Evolutionary conservation across 352 stramenopile species (phyloP).

Genomic region (Thalassiosira mediterranea): DNA sequence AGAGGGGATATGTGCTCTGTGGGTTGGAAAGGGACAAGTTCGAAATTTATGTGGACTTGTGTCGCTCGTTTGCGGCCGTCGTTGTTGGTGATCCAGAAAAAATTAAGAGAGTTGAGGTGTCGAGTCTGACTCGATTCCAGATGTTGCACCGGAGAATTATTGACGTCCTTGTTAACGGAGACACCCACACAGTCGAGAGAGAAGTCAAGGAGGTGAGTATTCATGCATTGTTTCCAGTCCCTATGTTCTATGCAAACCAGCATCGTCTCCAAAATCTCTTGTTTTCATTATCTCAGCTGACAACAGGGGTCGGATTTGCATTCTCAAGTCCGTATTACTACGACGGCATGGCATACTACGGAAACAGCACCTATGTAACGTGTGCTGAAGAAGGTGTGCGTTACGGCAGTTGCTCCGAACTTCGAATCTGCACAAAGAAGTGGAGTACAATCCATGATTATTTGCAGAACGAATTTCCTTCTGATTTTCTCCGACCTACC

Average conservation of each 20-base stretch:
- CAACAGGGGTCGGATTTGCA: conserved; percentile 13
- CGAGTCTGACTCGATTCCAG: not conserved
- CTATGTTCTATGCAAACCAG: too few relatives aligned
- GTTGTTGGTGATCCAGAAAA: conserved; percentile 14
- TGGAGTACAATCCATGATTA: not conserved
- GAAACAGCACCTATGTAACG: conserved; percentile 3
- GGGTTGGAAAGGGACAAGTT: not conserved
- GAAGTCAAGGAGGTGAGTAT: conserved; percentile 15
- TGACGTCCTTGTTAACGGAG: not conserved
- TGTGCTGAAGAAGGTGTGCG: conserved; percentile 15
- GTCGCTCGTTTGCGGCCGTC: conserved; percentile 22
- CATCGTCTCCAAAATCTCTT: too few relatives aligned
- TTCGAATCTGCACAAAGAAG: not conserved
- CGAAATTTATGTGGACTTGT: not conserved
- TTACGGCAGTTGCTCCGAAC: conserved; percentile 10
- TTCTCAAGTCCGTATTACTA: conserved; percentile 18
- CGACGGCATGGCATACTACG: conserved; percentile 8
- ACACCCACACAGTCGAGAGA: conserved; percentile 23
- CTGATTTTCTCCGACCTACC: conserved; percentile 5
- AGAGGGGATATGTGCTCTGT: conserved; percentile 27
- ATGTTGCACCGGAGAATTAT: conserved; percentile 1
- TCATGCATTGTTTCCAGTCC: too few relatives aligned
- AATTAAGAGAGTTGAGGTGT: not conserved
- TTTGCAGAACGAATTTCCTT: conserved; percentile 1
- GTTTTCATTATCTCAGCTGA: too few relatives aligned